Base-by-base conservation (phyloP, 2,329 filamentous ascomycete species). In the Cercospora zeae-maydis region DNA sequence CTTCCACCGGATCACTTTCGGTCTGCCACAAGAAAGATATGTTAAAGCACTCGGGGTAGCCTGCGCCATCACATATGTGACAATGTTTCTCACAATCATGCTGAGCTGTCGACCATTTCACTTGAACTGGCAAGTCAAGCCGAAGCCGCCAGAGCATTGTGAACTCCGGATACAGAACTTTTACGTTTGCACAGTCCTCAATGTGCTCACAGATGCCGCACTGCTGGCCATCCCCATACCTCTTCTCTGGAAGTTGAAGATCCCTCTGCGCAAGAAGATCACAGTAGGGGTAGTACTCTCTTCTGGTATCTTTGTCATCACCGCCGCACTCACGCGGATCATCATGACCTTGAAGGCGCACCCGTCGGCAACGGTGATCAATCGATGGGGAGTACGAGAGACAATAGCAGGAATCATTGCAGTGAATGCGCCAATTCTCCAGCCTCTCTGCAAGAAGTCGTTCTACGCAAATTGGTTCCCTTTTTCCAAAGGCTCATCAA, bases 371-470 rank as follows among this genome's bases (percentile, higher is more conserved):
- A 64, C 74, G 13, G 75, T 71, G 58, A 76, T 77, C 56, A 77
- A 78, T 52, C 64, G 70, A n/a, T 77, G 76, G 76, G 76, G 75
- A 14, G 69, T 75, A 1, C 69, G 76, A 51, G 76, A 78, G 59
- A 76, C 74, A 1, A 67, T 75, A 31, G 72, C 76, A n/a, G 75
- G 72, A 14, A 73, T 76, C 19, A 62, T 76, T n/a, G 72, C 75
- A 3, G 74, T 77, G 52, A 76, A 76, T 57, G 66, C 72, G 0
- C 75, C 75, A 8, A 73, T 76, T 19, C 64, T 77, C 3, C 66
- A 70, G 7, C 75, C 75, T 0, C 56, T 76, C 30, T 69, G 72
- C 58, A 69, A 56, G 36, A 58, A 51, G 27, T 62, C 66, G 1
- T 76, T 77, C 66, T 77, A 74, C 73, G 66, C 53, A n/a, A 45